Percentiles rank a stretch among this genome's conserved stretches.
Conservation (phyloP, 1,284 basidiomycete species). For the Porodaedalea pini region DNA sequence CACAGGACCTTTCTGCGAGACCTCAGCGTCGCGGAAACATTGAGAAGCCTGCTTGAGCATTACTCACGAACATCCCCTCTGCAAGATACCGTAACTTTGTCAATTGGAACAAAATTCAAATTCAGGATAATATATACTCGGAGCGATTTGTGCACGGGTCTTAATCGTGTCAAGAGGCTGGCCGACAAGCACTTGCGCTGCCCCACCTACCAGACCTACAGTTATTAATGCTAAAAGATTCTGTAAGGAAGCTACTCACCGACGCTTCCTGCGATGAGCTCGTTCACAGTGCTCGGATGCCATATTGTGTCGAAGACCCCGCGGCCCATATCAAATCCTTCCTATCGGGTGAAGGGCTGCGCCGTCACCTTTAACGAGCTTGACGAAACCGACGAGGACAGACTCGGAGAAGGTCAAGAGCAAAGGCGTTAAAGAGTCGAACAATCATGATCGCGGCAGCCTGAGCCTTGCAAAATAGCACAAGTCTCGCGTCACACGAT, state of each 20-base stretch:
- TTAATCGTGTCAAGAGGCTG: constrained; percentile 89
- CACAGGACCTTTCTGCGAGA: constrained; percentile 80
- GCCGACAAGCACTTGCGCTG: constrained; percentile 69
- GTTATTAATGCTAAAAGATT: not conserved
- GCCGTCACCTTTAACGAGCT: too few species aligned
- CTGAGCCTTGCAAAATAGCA: not conserved
- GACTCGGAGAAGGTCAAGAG: not conserved
- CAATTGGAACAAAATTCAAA: constrained; percentile 5
- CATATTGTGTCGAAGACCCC: constrained; percentile 20
- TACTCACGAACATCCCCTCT: constrained; percentile 81
- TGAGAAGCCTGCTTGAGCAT: not conserved
- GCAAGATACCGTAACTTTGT: constrained; percentile 3
- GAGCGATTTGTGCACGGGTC: constrained; percentile 73
- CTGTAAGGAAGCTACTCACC: constrained; percentile 54
- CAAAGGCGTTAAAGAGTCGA: not conserved
- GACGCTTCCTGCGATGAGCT: constrained; percentile 73
- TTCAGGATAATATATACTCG: constrained; percentile 42
- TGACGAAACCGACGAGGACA: too few species aligned
- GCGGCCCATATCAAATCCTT: too few species aligned
- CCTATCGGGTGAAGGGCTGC: too few species aligned
- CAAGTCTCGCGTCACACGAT: constrained; percentile 11
- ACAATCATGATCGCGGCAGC: not conserved
- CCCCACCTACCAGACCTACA: constrained; percentile 27
- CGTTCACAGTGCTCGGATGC: constrained; percentile 50
- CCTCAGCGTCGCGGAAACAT: not conserved